Percentiles rank a stretch among this genome's conserved stretches.
Conservation (phyloP, 345 rosid species). For the Eucalyptus caleyi region DNA sequence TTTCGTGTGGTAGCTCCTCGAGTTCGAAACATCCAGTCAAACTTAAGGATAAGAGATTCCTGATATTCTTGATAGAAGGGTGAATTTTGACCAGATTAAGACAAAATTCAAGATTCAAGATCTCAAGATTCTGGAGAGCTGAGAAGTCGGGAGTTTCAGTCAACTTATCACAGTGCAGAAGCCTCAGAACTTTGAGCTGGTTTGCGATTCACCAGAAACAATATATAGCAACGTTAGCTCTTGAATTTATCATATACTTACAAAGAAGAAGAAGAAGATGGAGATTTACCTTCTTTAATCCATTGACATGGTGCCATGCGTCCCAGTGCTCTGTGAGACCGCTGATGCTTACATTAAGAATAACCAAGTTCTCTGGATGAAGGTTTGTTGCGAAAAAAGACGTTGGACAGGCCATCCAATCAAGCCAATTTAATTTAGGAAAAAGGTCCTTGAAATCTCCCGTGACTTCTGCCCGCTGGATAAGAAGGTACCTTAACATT, state of each 20-base stretch:
- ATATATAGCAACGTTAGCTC: background rate
- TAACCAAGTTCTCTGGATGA: background rate
- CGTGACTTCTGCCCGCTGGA: background rate
- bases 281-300: background rate
- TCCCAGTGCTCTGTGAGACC: background rate
- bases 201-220: background rate
- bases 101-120: background rate
- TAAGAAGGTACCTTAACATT: background rate
- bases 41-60: background rate
- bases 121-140: background rate
- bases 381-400: background rate
- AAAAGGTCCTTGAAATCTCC: background rate
- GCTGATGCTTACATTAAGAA: background rate
- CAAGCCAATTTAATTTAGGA: background rate
- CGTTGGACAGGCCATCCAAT: background rate
- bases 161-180: background rate
- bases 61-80: background rate
- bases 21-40: background rate
- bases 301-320: background rate
- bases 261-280: background rate
- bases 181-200: background rate
- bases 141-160: background rate
- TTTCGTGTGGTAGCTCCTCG: background rate
- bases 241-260: background rate
- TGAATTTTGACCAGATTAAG: background rate